Evolutionary conservation across 2,329 filamentous ascomycete species (phyloP).

Genomic region (Microdochium trichocladiopsis): DNA sequence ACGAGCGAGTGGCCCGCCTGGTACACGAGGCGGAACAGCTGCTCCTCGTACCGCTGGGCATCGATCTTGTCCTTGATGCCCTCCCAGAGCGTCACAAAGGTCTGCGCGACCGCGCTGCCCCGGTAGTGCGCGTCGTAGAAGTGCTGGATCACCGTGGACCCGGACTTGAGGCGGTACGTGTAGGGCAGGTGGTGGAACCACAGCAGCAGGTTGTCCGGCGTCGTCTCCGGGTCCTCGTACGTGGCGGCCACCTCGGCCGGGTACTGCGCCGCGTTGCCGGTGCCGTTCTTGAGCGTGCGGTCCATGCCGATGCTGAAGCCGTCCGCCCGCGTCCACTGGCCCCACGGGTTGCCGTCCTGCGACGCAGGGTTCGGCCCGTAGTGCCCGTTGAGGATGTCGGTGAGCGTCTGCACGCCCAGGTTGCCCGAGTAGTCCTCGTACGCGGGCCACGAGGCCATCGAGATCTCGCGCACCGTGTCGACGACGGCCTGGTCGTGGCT

Average conservation of each 20-base stretch:
- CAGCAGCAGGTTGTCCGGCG: constrained; percentile 59
- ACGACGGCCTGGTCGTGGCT: constrained; percentile 45
- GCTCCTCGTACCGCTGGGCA: constrained; percentile 48
- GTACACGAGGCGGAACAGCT: constrained; percentile 51
- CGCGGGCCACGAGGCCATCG: constrained; percentile 62
- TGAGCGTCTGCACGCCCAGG: constrained; percentile 61
- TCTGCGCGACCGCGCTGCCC: constrained; percentile 52
- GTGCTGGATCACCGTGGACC: constrained; percentile 56
- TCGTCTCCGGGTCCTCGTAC: constrained; percentile 55
- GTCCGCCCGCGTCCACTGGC: constrained; percentile 66
- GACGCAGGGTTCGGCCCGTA: constrained; percentile 62
- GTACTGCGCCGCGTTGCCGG: constrained; percentile 59
- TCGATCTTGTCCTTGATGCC: constrained; percentile 50
- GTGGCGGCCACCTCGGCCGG: constrained; percentile 47
- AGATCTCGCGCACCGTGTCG: constrained; percentile 53
- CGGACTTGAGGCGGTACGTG: constrained; percentile 52
- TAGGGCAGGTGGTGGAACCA: constrained; percentile 74
- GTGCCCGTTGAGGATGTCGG: constrained; percentile 60
- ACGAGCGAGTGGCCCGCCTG: constrained; percentile 65
- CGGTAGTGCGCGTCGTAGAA: constrained; percentile 47
- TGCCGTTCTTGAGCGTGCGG: constrained; percentile 61
- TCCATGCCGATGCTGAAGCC: constrained; percentile 59
- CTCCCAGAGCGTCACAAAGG: constrained; percentile 48
- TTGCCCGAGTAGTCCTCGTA: constrained; percentile 69
- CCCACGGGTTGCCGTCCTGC: constrained; percentile 62